Evolutionary conservation across 192 early-diverging fungal species (phyloP), one percentile per base, ranked within the genome.

Genomic region (Rhizoclosmatium globosum): DNA sequence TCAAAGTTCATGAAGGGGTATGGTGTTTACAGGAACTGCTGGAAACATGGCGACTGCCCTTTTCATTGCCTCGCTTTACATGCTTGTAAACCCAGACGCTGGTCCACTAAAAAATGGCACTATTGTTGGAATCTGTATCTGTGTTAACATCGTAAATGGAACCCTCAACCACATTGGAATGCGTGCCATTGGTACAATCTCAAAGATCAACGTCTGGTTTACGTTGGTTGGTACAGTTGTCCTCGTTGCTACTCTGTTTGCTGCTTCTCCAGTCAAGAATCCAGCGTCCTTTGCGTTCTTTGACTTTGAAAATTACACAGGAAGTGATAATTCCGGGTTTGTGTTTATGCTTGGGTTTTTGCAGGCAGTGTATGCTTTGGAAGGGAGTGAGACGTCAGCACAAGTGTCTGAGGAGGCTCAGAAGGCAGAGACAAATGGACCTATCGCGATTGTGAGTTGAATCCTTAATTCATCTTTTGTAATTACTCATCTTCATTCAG

Each of bases 171-270:
- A 15, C 21, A 57, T 57, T 21, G 56, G 56, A 57, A 57, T 57
- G 56, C 56, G 56, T 57, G 56, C 56, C 13, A 57, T 57, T 1
- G 56, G 56, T 17, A 57, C 13, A 17, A 21, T 57, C 56, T 57
- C 56, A 57, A 57, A 57, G 56, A 17, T 57, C 56, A 57, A 57
- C 56, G 56, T 57, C 56, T 57, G 56, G 56, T 57, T 57, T 21
- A 57, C 56, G 13, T 57, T 57, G 15, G 56, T 57, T 21, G 56
- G 56, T 17, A 57, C 56, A 17, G n/a, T 57, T 57, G 56, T 57
- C 15, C 56, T 57, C 21, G 56, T 57, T 21, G 56, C 56, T 17
- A 57, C 21, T 17, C 21, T 57, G 56, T 57, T 57, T 57, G 56
- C 56, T 15, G 56, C 21, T 15, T 17, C 56, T 21, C 56, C 56